Base-by-base conservation (phyloP, 345 rosid genomes). In the Ricinus communis region DNA sequence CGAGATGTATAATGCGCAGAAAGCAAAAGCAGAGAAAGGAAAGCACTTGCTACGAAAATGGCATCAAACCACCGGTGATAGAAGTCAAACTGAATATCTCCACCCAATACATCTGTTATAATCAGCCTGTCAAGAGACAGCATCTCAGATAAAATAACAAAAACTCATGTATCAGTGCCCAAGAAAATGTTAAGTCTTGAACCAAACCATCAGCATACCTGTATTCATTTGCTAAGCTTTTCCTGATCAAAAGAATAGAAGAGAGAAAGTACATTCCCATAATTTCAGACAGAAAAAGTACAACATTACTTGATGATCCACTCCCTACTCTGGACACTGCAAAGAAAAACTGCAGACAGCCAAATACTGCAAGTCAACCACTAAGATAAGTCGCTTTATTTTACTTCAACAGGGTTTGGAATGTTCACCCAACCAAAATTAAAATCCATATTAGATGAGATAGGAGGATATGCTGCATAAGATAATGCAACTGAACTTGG, bases 201-300 rank as follows among this genome's bases (percentile, higher is more conserved):
- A 43, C 14, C 2, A 38, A 57, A 24, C 24, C 21, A 30, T 30
- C 10, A 65, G 36, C 41, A 55, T 84, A 95, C 98, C 96, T 88
- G 94, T 95, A 93, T 69, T 95, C 94, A 69, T 76, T 93, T 61
- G 93, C 90, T 80, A 95, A 87, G 81, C 99, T 93, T 87, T 95
- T 95, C 75, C 98, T 84, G 81, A 95, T 95, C 82, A 95, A 81
- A 63, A 92, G 98, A 82, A 90, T 95, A 40, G 98, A 95, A 41
- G 98, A 95, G 47, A 95, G 70, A 71, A 95, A 95, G 76, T 93
- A 95, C 99, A 93, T 95, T 76, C 99, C 99, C 99, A 95, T 95
- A 58, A 93, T 95, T 82, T 95, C 99, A 1, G 99, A 89, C 38
- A 92, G 85, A 74, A 95, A 95, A 46, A 90, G 97, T 52, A 95